phyloP scores from a whole-genome alignment of 192 early-diverging fungal genomes.

The Ramicandelaber brevisporus region DNA sequence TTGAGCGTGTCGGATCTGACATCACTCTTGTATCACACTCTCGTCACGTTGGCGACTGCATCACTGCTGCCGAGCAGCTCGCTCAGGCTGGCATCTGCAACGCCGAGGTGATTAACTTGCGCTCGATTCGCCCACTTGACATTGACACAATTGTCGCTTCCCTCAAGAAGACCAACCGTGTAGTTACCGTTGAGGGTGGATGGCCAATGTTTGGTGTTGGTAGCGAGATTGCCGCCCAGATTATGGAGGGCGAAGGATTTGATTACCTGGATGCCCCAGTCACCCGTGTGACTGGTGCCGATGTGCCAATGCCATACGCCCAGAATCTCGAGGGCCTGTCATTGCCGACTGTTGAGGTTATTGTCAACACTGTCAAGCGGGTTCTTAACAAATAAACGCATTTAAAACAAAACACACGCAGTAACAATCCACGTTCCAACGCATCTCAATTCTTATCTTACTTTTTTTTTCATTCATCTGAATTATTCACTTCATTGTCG shows the following conservation, averaged over 20 bases:
- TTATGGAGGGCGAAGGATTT: constrained; percentile 93
- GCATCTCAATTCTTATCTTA: too few species aligned
- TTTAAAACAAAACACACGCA: too few species aligned
- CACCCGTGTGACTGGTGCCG: constrained; percentile 79
- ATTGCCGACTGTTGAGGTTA: constrained; percentile 59
- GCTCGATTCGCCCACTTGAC: constrained; percentile 91
- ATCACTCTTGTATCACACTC: constrained; percentile 91
- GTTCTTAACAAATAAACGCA: too few species aligned
- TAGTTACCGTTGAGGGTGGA: constrained; percentile 87
- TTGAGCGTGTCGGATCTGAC: constrained; percentile 55
- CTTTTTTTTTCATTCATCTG: too few species aligned
- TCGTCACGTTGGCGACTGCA: constrained; percentile 50
- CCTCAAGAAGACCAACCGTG: constrained; percentile 92
- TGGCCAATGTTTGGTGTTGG: constrained; percentile 90
- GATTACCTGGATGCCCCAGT: constrained; percentile 91
- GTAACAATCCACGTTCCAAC: too few species aligned
- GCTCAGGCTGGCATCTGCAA: constrained; percentile 49
- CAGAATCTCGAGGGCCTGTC: constrained; percentile 74
- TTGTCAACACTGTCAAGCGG: constrained; percentile 56
- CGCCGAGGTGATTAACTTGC: constrained; percentile 88
- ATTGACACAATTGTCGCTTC: constrained; percentile 72
- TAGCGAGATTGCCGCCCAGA: constrained; percentile 81
- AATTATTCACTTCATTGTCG: too few species aligned
- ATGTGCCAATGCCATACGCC: constrained; percentile 94
- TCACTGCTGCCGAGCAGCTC: constrained; percentile 72